phyloP scores from a whole-genome alignment of 106 monocot genomes.

The Apostasia ramifera region DNA sequence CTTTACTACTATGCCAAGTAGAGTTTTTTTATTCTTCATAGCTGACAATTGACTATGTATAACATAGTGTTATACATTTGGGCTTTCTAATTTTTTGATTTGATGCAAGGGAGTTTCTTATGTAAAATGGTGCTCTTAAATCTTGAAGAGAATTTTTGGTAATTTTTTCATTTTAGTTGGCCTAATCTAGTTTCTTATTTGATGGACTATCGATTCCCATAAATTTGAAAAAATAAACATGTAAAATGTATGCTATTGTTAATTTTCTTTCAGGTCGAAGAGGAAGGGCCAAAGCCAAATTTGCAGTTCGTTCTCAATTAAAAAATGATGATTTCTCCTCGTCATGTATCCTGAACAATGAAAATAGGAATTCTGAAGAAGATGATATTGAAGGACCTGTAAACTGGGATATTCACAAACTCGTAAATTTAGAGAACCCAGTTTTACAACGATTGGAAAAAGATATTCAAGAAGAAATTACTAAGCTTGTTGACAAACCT shows the following conservation, averaged over 20 bases:
- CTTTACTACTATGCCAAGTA: too few species aligned
- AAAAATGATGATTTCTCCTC: not conserved
- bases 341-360: slow-evolving; percentile 13
- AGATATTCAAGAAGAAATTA: slow-evolving; percentile 16
- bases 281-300: slow-evolving; percentile 35
- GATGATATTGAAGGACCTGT: slow-evolving; percentile 5
- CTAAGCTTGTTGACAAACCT: slow-evolving; percentile 7
- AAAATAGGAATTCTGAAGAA: slow-evolving; percentile 16
- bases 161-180: not conserved
- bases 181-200: not conserved
- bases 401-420: not conserved
- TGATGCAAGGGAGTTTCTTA: too few species aligned
- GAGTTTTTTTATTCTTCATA: too few species aligned
- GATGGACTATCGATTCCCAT: not conserved
- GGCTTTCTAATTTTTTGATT: too few species aligned
- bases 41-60: too few species aligned
- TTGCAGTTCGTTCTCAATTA: slow-evolving; percentile 28
- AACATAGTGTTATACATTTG: too few species aligned
- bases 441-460: slow-evolving; percentile 35
- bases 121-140: too few species aligned
- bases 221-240: too few species aligned
- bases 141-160: not conserved
- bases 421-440: slow-evolving; percentile 13
- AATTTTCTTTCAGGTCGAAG: slow-evolving; percentile 21
- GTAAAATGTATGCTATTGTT: not conserved